Percentiles rank a stretch among this genome's conserved stretches.
Evolutionary conservation across 2,329 filamentous ascomycete species (phyloP).

Genomic region (Bipolaris cookei): DNA sequence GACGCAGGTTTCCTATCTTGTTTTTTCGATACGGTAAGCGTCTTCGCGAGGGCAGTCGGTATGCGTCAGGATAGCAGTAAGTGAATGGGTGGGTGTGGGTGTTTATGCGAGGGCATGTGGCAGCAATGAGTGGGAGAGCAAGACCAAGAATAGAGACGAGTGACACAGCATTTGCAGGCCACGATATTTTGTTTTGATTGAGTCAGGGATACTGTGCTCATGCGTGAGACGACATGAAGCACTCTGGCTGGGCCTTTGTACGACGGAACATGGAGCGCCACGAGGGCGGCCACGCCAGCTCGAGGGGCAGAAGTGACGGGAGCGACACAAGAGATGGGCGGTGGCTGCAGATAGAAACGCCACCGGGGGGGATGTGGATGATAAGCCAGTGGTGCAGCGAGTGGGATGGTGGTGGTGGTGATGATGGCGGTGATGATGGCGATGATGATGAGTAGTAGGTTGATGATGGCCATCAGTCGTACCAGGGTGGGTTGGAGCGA

Average conservation of each 20-base stretch:
- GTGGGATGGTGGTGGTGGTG: slow-evolving; percentile 15
- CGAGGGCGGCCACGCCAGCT: slow-evolving; percentile 46
- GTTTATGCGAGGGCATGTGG: slow-evolving; percentile 16
- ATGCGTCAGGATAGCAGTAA: slow-evolving; percentile 49
- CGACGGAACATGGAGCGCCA: slow-evolving; percentile 40
- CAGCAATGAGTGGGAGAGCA: slow-evolving; percentile 17
- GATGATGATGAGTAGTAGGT: slow-evolving; percentile 22
- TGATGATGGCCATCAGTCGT: slow-evolving; percentile 28
- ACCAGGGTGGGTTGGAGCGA: slow-evolving; percentile 33
- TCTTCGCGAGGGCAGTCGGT: slow-evolving; percentile 56
- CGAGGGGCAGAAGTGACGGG: slow-evolving; percentile 30
- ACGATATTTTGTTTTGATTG: slow-evolving; percentile 44
- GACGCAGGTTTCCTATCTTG: slow-evolving; percentile 52
- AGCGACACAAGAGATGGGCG: slow-evolving; percentile 31
- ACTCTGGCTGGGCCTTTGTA: slow-evolving; percentile 39
- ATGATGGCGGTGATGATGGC: slow-evolving; percentile 26
- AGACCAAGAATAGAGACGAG: slow-evolving; percentile 44
- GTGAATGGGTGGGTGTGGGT: slow-evolving; percentile 14
- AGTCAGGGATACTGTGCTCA: slow-evolving; percentile 36
- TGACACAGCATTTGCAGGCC: slow-evolving; percentile 44
- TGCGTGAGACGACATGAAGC: slow-evolving; percentile 48
- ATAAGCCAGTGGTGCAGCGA: slow-evolving; percentile 26
- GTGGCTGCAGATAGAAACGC: slow-evolving; percentile 33
- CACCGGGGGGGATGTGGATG: slow-evolving; percentile 35
- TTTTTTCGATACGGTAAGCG: slow-evolving; percentile 59